phyloP scores from a whole-genome alignment of 495 filamentous ascomycete genomes.

The Amphirosellinia nigrospora region DNA sequence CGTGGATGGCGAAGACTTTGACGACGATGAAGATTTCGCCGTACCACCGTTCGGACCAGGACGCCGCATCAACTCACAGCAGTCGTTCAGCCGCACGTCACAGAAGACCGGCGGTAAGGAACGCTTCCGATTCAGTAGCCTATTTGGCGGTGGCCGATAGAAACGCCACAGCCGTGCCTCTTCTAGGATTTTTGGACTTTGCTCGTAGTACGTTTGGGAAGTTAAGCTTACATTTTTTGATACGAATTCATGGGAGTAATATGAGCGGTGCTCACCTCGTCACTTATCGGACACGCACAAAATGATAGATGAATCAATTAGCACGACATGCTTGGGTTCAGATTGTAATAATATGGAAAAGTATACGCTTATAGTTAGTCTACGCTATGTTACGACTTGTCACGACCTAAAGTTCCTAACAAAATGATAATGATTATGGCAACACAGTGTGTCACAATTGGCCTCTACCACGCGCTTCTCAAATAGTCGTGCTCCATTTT shows the following conservation, averaged over 20 bases:
- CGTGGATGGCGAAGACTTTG: constrained; percentile 31
- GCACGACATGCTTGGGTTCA: neutral
- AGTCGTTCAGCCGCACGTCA: constrained; percentile 38
- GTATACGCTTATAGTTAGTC: constrained; percentile 7
- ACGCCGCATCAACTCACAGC: constrained; percentile 42
- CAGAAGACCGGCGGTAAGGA: constrained; percentile 35
- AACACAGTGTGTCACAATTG: neutral
- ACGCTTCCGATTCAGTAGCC: constrained; percentile 40
- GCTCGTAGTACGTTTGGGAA: neutral
- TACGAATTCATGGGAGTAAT: neutral
- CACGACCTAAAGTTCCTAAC: neutral
- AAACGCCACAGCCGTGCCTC: neutral
- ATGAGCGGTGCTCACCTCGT: neutral
- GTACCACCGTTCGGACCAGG: constrained; percentile 33
- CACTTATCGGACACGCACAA: neutral
- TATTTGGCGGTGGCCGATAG: constrained; percentile 34
- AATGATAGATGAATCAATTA: neutral
- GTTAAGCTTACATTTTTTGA: neutral
- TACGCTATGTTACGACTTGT: constrained; percentile 12
- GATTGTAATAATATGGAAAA: constrained; percentile 10
- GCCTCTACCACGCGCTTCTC: neutral
- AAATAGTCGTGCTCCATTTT: too few relatives aligned
- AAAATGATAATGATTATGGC: constrained; percentile 17
- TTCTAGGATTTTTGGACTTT: neutral
- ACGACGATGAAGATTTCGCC: constrained; percentile 34